Evolutionary conservation across 2,329 filamentous ascomycete species (phyloP).

Genomic region (Penicillium sp.): DNA sequence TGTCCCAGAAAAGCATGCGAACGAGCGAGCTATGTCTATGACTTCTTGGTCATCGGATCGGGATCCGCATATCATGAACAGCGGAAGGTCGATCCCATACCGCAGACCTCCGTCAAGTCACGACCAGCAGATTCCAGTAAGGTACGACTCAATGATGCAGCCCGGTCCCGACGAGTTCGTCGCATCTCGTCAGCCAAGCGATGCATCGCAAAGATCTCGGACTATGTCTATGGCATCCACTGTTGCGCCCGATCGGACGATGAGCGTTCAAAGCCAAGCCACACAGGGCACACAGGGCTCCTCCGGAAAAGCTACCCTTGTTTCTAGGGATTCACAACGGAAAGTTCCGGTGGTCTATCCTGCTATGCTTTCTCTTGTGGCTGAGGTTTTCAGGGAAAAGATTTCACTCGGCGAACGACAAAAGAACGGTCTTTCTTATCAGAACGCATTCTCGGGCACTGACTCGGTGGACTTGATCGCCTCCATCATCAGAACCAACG

Average conservation of each 20-base stretch:
- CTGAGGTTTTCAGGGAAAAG: constrained; percentile 85
- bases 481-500: constrained; percentile 95
- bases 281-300: constrained; percentile 52
- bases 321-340: constrained; percentile 62
- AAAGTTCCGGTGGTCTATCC: constrained; percentile 87
- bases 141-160: constrained; percentile 41
- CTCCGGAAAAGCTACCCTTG: constrained; percentile 50
- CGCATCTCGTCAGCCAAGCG: constrained; percentile 41
- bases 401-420: constrained; percentile 82
- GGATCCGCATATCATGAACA: constrained; percentile 79
- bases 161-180: constrained; percentile 38
- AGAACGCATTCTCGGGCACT: constrained; percentile 91
- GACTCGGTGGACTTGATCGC: constrained; percentile 94
- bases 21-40: constrained; percentile 96
- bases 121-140: constrained; percentile 29
- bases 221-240: constrained; percentile 90
- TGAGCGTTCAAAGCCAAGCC: constrained; percentile 54
- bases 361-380: constrained; percentile 87
- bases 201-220: constrained; percentile 49
- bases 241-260: constrained; percentile 56
- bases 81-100: constrained; percentile 80
- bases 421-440: constrained; percentile 96
- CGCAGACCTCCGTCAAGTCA: constrained; percentile 60
- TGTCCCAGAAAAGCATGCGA: constrained; percentile 86
- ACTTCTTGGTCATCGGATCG: constrained; percentile 76